Percentiles rank a stretch among this genome's conserved stretches.
Conservation (phyloP, 2,329 filamentous ascomycete genomes). For the Aschersonia sp. region DNA sequence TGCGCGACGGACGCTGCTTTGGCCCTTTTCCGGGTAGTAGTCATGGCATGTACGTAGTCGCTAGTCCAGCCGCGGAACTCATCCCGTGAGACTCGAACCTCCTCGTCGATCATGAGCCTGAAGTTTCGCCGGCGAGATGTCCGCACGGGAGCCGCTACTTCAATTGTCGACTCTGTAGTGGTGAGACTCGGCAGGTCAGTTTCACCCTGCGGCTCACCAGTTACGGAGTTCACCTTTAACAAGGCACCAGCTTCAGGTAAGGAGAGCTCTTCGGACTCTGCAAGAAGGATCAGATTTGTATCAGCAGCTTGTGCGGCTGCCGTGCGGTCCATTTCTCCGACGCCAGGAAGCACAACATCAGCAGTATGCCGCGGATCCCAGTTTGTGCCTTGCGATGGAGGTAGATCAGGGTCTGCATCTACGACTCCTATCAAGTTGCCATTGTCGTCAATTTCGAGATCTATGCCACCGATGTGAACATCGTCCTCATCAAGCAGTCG, state of each 20-base stretch:
- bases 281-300: slow-evolving; percentile 17
- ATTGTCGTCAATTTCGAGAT: slow-evolving; percentile 34
- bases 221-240: background rate
- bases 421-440: slow-evolving; percentile 30
- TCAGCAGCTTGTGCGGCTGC: background rate
- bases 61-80: slow-evolving; percentile 25
- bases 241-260: slow-evolving; percentile 10
- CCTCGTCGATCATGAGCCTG: slow-evolving; percentile 15
- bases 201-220: background rate
- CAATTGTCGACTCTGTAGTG: slow-evolving; percentile 1
- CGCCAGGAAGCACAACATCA: background rate
- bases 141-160: slow-evolving; percentile 7
- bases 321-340: background rate
- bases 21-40: slow-evolving; percentile 12
- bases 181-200: background rate
- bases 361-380: slow-evolving; percentile 2
- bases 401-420: slow-evolving; percentile 29
- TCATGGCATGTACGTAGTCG: slow-evolving; percentile 42
- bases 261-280: slow-evolving; percentile 18
- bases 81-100: slow-evolving; percentile 18
- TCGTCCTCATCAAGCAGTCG: slow-evolving; percentile 24
- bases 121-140: slow-evolving; percentile 13
- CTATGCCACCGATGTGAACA: slow-evolving; percentile 22
- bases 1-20: slow-evolving; percentile 15
- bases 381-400: slow-evolving; percentile 14